Conservation (phyloP, 1,284 basidiomycete genomes). For the Pulveroboletus sp. region DNA sequence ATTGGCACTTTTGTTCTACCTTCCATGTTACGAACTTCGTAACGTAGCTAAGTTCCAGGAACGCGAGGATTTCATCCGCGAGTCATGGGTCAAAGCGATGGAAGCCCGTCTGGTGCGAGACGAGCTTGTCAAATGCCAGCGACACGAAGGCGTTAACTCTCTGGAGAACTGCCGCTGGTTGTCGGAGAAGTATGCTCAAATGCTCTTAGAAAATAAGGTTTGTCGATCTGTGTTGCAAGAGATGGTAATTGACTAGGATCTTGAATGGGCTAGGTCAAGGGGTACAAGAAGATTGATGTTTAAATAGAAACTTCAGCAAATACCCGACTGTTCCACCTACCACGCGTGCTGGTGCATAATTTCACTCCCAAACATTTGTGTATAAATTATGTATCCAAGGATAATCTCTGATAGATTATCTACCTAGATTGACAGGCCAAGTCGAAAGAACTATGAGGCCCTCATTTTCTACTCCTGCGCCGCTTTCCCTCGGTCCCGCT, state of each 20-base stretch:
- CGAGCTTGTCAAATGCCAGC: constrained; percentile 91
- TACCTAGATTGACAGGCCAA: neutral
- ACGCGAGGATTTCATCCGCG: constrained; percentile 81
- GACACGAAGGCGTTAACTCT: constrained; percentile 89
- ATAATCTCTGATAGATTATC: neutral
- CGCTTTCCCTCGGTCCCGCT: constrained; percentile 60
- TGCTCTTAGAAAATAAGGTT: constrained; percentile 87
- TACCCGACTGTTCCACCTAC: neutral
- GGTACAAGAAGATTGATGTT: constrained; percentile 53
- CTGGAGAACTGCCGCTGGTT: constrained; percentile 88
- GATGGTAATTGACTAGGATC: constrained; percentile 6
- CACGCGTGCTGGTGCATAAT: neutral
- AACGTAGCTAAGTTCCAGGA: constrained; percentile 57
- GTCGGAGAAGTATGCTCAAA: constrained; percentile 80
- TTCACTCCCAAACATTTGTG: neutral
- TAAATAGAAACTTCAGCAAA: constrained; percentile 11
- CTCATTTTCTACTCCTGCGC: constrained; percentile 61
- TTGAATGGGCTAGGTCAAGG: constrained; percentile 46
- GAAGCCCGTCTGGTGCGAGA: constrained; percentile 88
- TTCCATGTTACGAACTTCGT: neutral
- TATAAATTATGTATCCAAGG: constrained; percentile 16
- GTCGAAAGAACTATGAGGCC: neutral
- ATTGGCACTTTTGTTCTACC: neutral
- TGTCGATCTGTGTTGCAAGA: constrained; percentile 31
- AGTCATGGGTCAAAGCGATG: constrained; percentile 95